Evolutionary conservation across 2,329 filamentous ascomycete genomes (phyloP).

Genomic region (Cladosporium oxysporum): DNA sequence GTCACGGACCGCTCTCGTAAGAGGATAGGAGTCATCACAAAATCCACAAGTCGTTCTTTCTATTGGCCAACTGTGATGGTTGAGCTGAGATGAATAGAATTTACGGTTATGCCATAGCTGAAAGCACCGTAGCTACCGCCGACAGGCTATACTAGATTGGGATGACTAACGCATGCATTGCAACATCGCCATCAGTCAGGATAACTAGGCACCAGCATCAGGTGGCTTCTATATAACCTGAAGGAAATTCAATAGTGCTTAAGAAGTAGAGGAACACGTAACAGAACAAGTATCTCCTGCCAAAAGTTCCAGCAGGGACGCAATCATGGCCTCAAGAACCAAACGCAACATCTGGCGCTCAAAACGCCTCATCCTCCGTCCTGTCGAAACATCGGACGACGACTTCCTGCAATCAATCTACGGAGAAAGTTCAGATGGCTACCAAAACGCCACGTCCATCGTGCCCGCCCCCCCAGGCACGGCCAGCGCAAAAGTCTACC

Average conservation of each 20-base stretch:
- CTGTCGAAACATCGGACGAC: conserved; percentile 38
- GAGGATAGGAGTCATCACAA: not conserved
- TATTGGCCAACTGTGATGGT: not conserved
- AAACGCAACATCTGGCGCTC: conserved; percentile 40
- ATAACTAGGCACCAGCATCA: not conserved
- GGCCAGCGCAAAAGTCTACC: conserved; percentile 31
- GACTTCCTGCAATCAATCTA: conserved; percentile 29
- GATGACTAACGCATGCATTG: not conserved
- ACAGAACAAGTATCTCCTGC: not conserved
- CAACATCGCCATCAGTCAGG: not conserved
- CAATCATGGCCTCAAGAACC: not conserved
- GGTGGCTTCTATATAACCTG: not conserved
- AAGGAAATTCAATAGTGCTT: not conserved
- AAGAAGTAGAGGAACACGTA: not conserved
- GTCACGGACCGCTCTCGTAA: not conserved
- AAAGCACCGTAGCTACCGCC: not conserved
- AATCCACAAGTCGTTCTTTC: not conserved
- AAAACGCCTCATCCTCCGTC: conserved; percentile 42
- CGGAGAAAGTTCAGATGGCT: conserved; percentile 21
- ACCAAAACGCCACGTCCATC: conserved; percentile 19
- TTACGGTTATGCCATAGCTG: not conserved
- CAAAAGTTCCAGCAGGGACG: not conserved
- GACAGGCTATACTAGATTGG: not conserved
- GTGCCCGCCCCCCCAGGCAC: conserved; percentile 37
- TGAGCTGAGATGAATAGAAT: not conserved